Evolutionary conservation across 345 rosid genomes (phyloP).

Genomic region (Anacardium occidentale): DNA sequence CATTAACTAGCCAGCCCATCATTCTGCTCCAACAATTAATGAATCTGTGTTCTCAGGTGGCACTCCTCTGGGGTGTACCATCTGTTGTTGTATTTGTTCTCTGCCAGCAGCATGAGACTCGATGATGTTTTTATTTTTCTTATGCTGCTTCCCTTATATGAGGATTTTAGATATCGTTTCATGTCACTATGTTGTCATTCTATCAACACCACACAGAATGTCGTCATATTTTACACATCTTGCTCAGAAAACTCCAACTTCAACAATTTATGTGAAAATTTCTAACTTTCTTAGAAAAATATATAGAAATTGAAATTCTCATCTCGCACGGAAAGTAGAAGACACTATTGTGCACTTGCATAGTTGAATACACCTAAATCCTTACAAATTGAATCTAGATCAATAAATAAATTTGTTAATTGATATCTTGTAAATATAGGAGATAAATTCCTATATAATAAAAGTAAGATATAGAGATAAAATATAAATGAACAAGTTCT

Average conservation of each 20-base stretch:
- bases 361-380: too few relatives aligned
- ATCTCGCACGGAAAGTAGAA: too few relatives aligned
- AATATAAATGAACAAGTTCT: too few relatives aligned
- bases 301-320: too few relatives aligned
- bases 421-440: too few relatives aligned
- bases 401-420: too few relatives aligned
- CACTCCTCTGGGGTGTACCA: constrained; percentile 26
- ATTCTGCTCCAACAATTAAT: not conserved
- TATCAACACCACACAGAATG: not conserved
- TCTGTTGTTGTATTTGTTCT: not conserved
- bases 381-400: too few relatives aligned
- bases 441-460: too few relatives aligned
- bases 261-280: not conserved
- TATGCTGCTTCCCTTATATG: not conserved
- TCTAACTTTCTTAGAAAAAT: too few relatives aligned
- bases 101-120: not conserved
- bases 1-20: not conserved
- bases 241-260: not conserved
- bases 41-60: constrained; percentile 25
- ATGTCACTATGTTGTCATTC: constrained; percentile 13
- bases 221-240: constrained; percentile 6
- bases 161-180: not conserved
- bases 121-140: too few relatives aligned
- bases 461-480: too few relatives aligned
- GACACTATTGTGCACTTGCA: too few relatives aligned